These are phyloP conservation scores for Erysimum cheiri DNA, from an alignment of 441 rosid species.

Conservation along the genomic window DNA sequence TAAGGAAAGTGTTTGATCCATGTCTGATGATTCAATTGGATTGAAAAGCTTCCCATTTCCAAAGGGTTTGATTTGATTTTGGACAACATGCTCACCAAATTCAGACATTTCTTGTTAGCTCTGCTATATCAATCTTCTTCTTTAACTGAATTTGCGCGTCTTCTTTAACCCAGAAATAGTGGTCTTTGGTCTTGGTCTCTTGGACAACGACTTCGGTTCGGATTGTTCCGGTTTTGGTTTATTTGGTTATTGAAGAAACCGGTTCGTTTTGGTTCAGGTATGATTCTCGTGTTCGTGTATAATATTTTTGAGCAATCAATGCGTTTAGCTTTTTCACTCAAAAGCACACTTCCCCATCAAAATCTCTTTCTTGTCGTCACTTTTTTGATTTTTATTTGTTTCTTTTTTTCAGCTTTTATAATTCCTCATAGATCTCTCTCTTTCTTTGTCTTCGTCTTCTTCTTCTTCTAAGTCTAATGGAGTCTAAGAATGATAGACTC, in stretches of 20 bases:
- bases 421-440: slow-evolving; percentile 3
- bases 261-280: neutral
- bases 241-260: neutral
- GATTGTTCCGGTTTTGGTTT: neutral
- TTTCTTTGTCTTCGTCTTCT: neutral
- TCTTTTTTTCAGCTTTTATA: neutral
- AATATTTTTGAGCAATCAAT: slow-evolving; percentile 34
- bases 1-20: slow-evolving; percentile 41
- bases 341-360: slow-evolving; percentile 41
- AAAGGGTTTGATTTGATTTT: too few relatives aligned
- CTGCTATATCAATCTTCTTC: neutral
- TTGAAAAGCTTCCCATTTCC: neutral
- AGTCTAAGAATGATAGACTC: slow-evolving; percentile 21
- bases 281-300: too few relatives aligned
- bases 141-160: slow-evolving; percentile 14
- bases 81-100: neutral
- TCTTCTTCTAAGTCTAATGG: slow-evolving; percentile 23
- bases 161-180: neutral
- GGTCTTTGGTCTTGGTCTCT: neutral
- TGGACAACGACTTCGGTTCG: neutral
- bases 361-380: slow-evolving; percentile 29
- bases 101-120: slow-evolving; percentile 25
- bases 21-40: neutral
- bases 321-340: slow-evolving; percentile 39
- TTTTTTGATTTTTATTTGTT: slow-evolving; percentile 25